Conservation (phyloP, 208 protist species). For the Trypanosoma cruzi region DNA sequence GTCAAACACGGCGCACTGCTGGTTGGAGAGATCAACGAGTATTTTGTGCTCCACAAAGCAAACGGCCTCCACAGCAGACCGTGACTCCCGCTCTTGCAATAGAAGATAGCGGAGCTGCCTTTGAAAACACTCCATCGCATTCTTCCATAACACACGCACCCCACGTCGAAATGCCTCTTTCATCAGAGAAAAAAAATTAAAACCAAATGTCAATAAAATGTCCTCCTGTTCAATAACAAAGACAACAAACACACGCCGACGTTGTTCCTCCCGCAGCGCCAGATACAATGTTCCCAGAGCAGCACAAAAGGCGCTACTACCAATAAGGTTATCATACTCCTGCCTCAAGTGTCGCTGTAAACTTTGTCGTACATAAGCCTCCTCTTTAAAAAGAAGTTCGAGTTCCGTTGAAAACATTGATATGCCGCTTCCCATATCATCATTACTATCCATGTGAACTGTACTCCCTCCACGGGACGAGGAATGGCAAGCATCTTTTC, state of each 20-base stretch:
- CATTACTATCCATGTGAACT: not conserved
- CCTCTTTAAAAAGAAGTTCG: conserved; percentile 42
- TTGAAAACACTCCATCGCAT: conserved; percentile 31
- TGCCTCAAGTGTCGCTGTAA: conserved; percentile 24
- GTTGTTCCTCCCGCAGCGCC: conserved; percentile 45
- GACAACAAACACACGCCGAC: conserved; percentile 39
- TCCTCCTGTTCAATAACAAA: conserved; percentile 58
- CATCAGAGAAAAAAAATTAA: conserved; percentile 18
- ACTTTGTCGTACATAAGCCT: conserved; percentile 45
- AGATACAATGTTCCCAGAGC: conserved; percentile 38
- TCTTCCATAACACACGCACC: conserved; percentile 22
- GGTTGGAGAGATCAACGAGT: not conserved
- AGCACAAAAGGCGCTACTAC: conserved; percentile 27
- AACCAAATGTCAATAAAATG: conserved; percentile 45
- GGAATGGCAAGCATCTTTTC: not conserved
- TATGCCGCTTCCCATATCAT: not conserved
- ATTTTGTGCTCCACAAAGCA: conserved; percentile 15
- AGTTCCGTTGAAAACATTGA: not conserved
- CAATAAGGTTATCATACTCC: conserved; percentile 28
- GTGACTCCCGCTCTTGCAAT: conserved; percentile 45
- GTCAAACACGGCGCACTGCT: conserved; percentile 11
- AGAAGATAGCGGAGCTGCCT: conserved; percentile 30
- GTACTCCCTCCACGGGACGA: not conserved
- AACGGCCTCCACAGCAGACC: conserved; percentile 40
- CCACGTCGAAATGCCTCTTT: conserved; percentile 13